Evolutionary conservation across 139 green algal species (phyloP).

Genomic region (Desmodesmus armatus): DNA sequence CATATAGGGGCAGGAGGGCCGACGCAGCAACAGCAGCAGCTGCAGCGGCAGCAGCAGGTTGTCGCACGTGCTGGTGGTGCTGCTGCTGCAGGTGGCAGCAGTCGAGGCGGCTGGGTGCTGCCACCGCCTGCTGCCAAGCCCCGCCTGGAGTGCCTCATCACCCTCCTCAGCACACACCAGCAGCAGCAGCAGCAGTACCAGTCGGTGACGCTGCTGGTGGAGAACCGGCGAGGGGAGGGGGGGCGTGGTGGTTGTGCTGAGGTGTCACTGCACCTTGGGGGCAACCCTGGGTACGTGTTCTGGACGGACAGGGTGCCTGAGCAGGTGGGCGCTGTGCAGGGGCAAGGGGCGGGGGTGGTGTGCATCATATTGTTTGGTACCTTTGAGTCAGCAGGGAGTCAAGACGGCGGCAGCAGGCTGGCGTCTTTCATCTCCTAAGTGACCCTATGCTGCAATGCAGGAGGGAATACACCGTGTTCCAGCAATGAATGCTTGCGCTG

Average conservation of each 20-base stretch:
- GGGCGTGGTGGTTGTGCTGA: conserved; percentile 10
- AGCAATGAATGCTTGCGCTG: no score
- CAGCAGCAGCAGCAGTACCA: not conserved
- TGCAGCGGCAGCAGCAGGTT: not conserved
- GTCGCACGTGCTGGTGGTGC: not conserved
- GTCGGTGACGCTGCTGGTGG: not conserved
- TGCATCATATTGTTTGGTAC: not conserved
- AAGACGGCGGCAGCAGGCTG: not conserved
- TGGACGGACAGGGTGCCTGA: conserved; percentile 31
- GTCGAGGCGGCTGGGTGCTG: not conserved
- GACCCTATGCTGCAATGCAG: not conserved
- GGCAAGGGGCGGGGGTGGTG: not conserved
- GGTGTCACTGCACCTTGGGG: not conserved
- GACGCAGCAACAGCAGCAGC: conserved; percentile 22
- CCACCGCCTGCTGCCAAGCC: not conserved
- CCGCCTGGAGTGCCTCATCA: not conserved
- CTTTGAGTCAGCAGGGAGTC: not conserved
- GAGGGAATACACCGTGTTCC: no score
- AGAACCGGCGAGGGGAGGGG: not conserved
- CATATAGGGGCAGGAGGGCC: not conserved
- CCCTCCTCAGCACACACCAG: not conserved
- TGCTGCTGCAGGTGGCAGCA: not conserved
- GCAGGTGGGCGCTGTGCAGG: not conserved
- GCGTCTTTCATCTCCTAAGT: not conserved
- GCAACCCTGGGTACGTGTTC: not conserved